A percentile compares a stretch with the other conserved stretches of the same genome.
phyloP scores from a whole-genome alignment of 2,329 filamentous ascomycete species.

The Colletotrichum tamarilloi region DNA sequence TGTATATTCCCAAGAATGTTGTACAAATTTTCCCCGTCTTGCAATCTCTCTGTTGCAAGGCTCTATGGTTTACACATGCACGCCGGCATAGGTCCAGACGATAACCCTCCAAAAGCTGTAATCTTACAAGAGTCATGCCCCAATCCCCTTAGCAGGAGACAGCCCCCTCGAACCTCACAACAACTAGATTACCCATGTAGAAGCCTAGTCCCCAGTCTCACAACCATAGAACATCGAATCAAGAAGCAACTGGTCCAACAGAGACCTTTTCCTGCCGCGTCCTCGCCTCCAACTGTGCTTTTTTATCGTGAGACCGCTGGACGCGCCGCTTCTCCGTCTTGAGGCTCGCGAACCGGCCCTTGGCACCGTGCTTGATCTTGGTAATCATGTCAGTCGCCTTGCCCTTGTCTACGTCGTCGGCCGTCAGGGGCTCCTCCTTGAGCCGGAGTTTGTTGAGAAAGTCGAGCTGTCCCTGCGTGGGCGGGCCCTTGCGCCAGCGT shows the following conservation, averaged over 20 bases:
- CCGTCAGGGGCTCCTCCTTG: conserved; percentile 63
- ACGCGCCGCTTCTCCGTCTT: conserved; percentile 64
- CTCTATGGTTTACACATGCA: not conserved
- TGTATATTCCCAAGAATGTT: not conserved
- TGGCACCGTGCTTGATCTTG: conserved; percentile 86
- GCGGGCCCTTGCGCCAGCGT: conserved; percentile 75
- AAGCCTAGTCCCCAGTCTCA: not conserved
- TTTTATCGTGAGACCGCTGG: conserved; percentile 48
- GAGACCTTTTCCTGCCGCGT: conserved; percentile 62
- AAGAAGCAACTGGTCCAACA: conserved; percentile 62
- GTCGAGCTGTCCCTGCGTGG: conserved; percentile 73
- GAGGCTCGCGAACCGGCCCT: conserved; percentile 67
- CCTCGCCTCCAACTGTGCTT: conserved; percentile 52
- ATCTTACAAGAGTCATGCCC: not conserved
- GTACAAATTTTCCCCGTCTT: not conserved
- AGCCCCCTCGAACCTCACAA: not conserved
- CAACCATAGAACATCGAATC: not conserved
- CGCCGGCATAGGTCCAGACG: not conserved
- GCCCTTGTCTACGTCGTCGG: conserved; percentile 77
- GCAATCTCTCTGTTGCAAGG: not conserved
- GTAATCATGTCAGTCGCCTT: conserved; percentile 91
- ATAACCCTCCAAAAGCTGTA: not conserved
- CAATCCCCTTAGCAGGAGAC: not conserved
- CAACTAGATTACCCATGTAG: not conserved
- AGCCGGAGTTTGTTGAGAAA: conserved; percentile 75